Evolutionary conservation across 75 land plant genomes (phyloP).

Genomic region (Chamaecyparis obtusa): DNA sequence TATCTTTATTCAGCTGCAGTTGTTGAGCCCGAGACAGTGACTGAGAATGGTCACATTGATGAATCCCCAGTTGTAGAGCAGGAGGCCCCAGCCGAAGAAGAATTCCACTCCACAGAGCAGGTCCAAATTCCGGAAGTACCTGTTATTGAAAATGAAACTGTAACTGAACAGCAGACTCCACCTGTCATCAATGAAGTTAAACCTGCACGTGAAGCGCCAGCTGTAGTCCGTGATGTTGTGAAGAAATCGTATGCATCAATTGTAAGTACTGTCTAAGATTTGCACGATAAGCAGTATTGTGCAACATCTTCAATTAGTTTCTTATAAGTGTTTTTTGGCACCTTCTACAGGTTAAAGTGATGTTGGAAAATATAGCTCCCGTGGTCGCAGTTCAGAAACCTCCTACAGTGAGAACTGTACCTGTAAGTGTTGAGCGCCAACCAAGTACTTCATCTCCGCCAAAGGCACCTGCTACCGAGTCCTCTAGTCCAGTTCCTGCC

Average conservation of each 20-base stretch:
- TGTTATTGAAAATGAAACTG: slow-evolving; percentile 9
- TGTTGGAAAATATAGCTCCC: slow-evolving; percentile 18
- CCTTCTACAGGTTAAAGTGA: slow-evolving; percentile 26
- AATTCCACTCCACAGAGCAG: background rate
- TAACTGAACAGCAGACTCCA: slow-evolving; percentile 13
- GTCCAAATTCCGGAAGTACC: slow-evolving; percentile 5
- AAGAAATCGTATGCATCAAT: slow-evolving; percentile 92
- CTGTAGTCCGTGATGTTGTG: slow-evolving; percentile 28
- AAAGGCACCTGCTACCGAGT: slow-evolving; percentile 17
- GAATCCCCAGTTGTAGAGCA: slow-evolving; percentile 4
- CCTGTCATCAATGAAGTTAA: slow-evolving; percentile 13
- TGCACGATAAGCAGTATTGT: background rate
- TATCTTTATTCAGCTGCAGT: background rate
- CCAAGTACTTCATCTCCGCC: background rate
- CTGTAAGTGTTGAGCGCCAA: slow-evolving; percentile 4
- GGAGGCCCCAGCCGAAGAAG: slow-evolving; percentile 15
- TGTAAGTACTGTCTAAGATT: slow-evolving; percentile 38
- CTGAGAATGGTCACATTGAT: slow-evolving; percentile 5
- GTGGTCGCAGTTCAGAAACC: slow-evolving; percentile 20
- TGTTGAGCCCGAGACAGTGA: background rate
- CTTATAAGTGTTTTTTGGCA: background rate
- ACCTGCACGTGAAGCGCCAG: slow-evolving; percentile 14
- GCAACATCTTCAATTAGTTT: background rate
- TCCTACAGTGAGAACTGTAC: slow-evolving; percentile 4
- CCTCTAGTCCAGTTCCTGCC: background rate